Evolutionary conservation across 345 rosid species (phyloP).

Genomic region (Syzygium oleosum): DNA sequence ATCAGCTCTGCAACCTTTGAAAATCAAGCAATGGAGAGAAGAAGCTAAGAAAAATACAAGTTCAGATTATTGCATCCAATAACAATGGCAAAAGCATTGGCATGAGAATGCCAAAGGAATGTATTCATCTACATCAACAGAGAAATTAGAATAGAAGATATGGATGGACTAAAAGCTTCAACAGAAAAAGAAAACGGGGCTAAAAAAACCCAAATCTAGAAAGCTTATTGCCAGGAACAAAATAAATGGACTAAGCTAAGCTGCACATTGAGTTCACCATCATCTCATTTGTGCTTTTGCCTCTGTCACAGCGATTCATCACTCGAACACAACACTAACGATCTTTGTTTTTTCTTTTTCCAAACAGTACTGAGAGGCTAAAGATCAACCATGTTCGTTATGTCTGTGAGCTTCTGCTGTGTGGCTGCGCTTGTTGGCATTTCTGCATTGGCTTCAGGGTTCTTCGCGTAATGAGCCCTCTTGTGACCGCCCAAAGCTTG

Average conservation of each 20-base stretch:
- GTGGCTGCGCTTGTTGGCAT: background rate
- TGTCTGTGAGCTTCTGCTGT: background rate
- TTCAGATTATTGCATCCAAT: background rate
- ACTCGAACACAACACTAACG: background rate
- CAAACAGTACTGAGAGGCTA: background rate
- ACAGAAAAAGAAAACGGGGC: background rate
- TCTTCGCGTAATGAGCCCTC: background rate
- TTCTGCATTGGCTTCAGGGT: background rate
- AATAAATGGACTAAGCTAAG: background rate
- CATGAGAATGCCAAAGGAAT: background rate
- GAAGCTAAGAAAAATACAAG: background rate
- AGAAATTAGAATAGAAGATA: background rate
- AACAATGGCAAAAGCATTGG: background rate
- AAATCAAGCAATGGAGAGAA: background rate
- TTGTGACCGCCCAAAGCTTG: conserved; percentile 57
- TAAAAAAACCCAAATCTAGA: background rate
- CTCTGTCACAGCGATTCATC: background rate
- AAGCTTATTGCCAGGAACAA: background rate
- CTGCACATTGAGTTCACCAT: background rate
- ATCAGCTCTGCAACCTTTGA: background rate
- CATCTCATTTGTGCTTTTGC: background rate
- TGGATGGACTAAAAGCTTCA: background rate
- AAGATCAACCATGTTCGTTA: background rate
- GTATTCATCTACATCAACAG: background rate
- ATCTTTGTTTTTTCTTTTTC: background rate